Evolutionary conservation across 1,284 basidiomycete genomes (phyloP), one percentile per base, ranked within the genome.

Genomic region (Tilletia indica): DNA sequence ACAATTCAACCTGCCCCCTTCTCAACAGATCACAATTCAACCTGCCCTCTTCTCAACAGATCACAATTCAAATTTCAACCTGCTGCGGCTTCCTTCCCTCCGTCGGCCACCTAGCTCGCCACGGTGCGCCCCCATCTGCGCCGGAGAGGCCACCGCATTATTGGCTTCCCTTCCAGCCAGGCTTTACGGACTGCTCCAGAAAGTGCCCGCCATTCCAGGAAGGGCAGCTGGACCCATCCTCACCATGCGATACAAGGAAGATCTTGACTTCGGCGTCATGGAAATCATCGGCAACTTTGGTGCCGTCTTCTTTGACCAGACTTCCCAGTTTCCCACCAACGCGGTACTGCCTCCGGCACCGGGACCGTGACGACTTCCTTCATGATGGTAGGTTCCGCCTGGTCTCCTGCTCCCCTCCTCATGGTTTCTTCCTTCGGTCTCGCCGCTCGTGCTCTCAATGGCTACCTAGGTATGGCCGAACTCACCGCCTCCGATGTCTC

Each of bases 321-420:
- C n/a, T n/a, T n/a, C n/a, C n/a, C n/a, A 80, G 82, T 82, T 56
- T 86, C 85, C 72, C 82, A 82, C 90, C 93, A 95, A 83, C 89
- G 93, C 45, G 93, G 93, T 2, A 94, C 96, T 78, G 93, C 94
- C 0, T 91, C 90, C 72, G 87, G 90, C 38, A 93, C 93, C 0
- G 89, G 89, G 0, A 91, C 89, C n/a, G 91, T 91, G 38, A 92
- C 94, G 67, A 92, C 92, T 83, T 94, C 92, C 0, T 97, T 94
- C 85, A 86, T 96, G 8, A 87, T 93, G 31, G 94, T 93, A 67
- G 94, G 94, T n/a, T 83, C 94, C 34, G 89, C 88, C 0, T 90
- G 89, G 89, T 89, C 89, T 71, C 87, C 88, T 3, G 87, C 89
- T 3, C 89, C 89, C 4, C 88, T 88, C 82, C 86, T 87, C 0